phyloP scores from a whole-genome alignment of 2,329 filamentous ascomycete genomes.

The Exophiala viscosa region DNA sequence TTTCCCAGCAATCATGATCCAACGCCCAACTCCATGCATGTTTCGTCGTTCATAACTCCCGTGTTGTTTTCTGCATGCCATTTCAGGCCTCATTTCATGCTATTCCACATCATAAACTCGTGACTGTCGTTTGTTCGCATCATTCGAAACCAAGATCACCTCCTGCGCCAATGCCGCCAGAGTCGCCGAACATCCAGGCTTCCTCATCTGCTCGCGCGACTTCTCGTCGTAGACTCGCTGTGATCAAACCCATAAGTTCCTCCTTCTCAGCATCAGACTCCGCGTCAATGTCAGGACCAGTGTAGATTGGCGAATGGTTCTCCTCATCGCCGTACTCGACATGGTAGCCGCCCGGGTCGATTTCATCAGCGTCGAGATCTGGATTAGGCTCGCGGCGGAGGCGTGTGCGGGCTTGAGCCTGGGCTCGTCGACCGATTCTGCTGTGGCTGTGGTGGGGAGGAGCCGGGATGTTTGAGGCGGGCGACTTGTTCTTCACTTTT shows the following conservation, averaged over 20 bases:
- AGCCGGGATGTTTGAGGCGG: conserved; percentile 1
- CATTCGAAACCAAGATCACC: background rate
- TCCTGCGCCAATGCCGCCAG: background rate
- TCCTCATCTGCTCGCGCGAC: conserved; percentile 73
- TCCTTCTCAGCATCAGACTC: conserved; percentile 26
- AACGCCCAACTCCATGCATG: conserved; percentile 42
- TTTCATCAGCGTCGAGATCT: background rate
- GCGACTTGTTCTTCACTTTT: conserved; percentile 11
- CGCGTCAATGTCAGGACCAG: conserved; percentile 19
- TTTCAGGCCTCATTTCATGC: background rate
- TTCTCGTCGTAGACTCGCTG: conserved; percentile 67
- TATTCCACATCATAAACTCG: background rate
- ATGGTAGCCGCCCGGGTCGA: conserved; percentile 53
- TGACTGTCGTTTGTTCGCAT: background rate
- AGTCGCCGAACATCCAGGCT: conserved; percentile 75
- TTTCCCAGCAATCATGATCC: too few species aligned
- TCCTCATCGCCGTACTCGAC: conserved; percentile 54
- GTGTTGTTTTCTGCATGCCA: background rate
- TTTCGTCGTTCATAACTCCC: background rate
- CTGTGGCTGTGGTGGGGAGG: background rate
- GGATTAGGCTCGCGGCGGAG: background rate
- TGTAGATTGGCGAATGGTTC: background rate
- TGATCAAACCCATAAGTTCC: conserved; percentile 69
- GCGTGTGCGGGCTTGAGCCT: too few species aligned
- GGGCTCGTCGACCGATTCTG: background rate